Conservation (phyloP, 768 basidiomycete genomes). For the Lenzites betulinus region DNA sequence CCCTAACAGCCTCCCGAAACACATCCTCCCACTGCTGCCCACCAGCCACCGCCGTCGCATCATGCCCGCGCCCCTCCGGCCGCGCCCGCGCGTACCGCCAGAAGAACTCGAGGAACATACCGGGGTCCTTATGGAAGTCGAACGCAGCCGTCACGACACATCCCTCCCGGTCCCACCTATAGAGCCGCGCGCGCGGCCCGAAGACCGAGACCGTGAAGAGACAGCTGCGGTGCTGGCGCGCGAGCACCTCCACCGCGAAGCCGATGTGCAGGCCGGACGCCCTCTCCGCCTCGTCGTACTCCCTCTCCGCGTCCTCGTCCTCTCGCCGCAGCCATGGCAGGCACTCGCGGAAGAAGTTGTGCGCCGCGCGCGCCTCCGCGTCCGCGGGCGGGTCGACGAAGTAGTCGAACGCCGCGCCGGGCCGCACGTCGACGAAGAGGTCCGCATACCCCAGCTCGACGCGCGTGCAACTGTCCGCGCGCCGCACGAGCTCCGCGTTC, state of each 20-base stretch:
- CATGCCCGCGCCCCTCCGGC: slow-evolving; percentile 27
- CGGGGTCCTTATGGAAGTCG: slow-evolving; percentile 23
- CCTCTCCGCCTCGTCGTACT: background rate
- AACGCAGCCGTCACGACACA: slow-evolving; percentile 33
- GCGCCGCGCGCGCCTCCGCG: background rate
- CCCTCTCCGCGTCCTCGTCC: background rate
- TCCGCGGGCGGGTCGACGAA: slow-evolving; percentile 5
- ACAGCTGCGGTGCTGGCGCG: slow-evolving; percentile 32
- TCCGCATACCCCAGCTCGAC: slow-evolving; percentile 12
- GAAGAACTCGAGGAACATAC: slow-evolving; percentile 32
- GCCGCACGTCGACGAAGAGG: slow-evolving; percentile 13
- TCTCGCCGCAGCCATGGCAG: no score
- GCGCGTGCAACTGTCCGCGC: background rate
- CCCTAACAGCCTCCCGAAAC: background rate
- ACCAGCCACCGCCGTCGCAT: background rate
- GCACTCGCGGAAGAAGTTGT: slow-evolving; percentile 2
- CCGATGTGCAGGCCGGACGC: background rate
- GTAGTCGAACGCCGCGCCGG: slow-evolving; percentile 1
- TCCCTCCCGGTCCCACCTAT: slow-evolving; percentile 37
- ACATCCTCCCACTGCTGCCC: no score
- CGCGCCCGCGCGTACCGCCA: slow-evolving; percentile 29
- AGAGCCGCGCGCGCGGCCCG: slow-evolving; percentile 30
- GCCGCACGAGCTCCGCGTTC: background rate
- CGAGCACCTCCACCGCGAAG: slow-evolving; percentile 3
- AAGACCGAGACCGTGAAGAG: slow-evolving; percentile 34